These are phyloP conservation scores for Daldinia eschscholtzii DNA, from an alignment of 2,329 filamentous ascomycete genomes.

Conservation along the genomic window DNA sequence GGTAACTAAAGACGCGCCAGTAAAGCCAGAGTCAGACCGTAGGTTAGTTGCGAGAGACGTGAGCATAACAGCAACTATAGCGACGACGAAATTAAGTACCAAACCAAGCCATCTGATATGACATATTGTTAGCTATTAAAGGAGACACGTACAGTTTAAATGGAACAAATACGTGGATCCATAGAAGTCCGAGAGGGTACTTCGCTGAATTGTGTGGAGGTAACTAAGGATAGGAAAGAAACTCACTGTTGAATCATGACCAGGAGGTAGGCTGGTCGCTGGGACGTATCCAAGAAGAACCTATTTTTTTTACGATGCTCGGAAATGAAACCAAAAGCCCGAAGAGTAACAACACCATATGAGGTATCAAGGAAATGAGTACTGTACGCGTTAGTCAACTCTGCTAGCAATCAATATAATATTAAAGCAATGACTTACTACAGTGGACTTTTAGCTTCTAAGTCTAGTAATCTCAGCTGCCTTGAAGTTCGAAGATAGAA, in stretches of 20 bases:
- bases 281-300: constrained; percentile 61
- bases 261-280: constrained; percentile 65
- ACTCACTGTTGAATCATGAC: constrained; percentile 60
- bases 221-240: background rate
- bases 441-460: constrained; percentile 64
- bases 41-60: constrained; percentile 45
- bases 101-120: constrained; percentile 43
- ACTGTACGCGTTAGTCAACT: constrained; percentile 30
- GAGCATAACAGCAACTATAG: constrained; percentile 44
- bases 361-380: constrained; percentile 63
- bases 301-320: constrained; percentile 59
- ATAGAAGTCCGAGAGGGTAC: background rate
- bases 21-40: constrained; percentile 46
- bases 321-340: constrained; percentile 63
- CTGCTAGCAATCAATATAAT: too few relatives aligned
- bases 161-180: too few relatives aligned
- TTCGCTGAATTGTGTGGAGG: background rate
- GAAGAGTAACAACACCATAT: constrained; percentile 61
- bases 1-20: constrained; percentile 51
- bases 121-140: constrained; percentile 2
- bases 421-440: constrained; percentile 53
- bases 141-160: background rate
- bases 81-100: constrained; percentile 45
- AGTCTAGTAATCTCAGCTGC: constrained; percentile 63
- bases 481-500: constrained; percentile 66